A percentile compares a stretch with the other conserved stretches of the same genome.
These are phyloP conservation scores for Asterella californica DNA, from an alignment of 225 moss, liverwort and hornwort species.

Conservation along the genomic window DNA sequence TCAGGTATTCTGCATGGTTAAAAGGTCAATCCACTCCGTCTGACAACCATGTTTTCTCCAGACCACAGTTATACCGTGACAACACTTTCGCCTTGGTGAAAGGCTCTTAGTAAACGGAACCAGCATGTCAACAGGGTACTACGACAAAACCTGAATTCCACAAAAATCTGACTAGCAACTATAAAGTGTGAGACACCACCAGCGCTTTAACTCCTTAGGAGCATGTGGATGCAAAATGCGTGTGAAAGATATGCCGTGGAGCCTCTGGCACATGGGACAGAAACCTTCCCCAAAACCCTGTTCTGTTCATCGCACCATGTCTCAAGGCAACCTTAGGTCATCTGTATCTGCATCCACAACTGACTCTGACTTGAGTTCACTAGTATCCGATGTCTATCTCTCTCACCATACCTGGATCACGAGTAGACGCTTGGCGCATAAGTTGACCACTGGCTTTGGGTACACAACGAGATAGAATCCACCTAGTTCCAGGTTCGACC, in stretches of 20 bases:
- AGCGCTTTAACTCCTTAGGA: slow-evolving; percentile 58
- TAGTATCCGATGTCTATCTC: neutral
- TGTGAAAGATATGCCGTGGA: slow-evolving; percentile 94
- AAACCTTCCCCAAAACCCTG: neutral
- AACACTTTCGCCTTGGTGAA: neutral
- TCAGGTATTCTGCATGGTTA: slow-evolving; percentile 66
- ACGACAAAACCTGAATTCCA: neutral
- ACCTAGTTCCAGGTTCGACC: slow-evolving; percentile 55
- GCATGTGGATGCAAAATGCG: slow-evolving; percentile 75
- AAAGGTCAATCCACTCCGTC: neutral
- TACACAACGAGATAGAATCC: slow-evolving; percentile 76
- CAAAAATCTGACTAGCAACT: neutral
- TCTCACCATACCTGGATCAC: slow-evolving; percentile 74
- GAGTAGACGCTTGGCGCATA: slow-evolving; percentile 83
- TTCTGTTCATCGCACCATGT: no score
- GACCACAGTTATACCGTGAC: neutral
- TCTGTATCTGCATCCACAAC: neutral
- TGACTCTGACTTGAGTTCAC: neutral
- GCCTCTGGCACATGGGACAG: slow-evolving; percentile 48
- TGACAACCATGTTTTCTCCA: neutral
- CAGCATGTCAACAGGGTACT: neutral
- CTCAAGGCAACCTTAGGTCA: neutral
- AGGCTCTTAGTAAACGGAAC: neutral
- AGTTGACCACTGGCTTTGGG: slow-evolving; percentile 71
- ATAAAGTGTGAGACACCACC: slow-evolving; percentile 33